phyloP scores from a whole-genome alignment of 179 eudicot species.

The Carnegiea gigantea region DNA sequence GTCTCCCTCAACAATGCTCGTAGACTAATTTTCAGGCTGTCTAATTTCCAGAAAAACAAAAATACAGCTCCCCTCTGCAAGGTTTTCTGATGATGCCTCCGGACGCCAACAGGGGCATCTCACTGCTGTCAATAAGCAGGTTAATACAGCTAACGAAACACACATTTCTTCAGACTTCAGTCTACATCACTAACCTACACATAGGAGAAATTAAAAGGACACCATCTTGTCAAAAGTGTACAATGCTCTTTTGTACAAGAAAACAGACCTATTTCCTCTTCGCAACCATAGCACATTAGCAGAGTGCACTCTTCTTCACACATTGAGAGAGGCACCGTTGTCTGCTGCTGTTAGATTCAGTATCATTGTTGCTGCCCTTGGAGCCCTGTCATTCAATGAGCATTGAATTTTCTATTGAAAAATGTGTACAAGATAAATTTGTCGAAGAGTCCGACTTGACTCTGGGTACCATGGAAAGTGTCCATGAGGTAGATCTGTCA shows the following conservation, averaged over 20 bases:
- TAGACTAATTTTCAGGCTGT: no score
- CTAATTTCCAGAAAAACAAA: no score
- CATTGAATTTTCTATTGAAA: neutral
- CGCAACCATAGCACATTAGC: neutral
- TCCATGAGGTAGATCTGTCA: neutral
- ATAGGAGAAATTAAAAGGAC: neutral
- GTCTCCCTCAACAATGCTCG: no score
- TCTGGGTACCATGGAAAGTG: no score
- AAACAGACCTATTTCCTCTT: neutral
- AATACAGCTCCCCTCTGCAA: no score
- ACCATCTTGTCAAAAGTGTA: neutral
- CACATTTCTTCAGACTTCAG: neutral
- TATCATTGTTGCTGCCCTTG: conserved; percentile 90
- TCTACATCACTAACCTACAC: neutral
- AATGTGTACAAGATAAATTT: neutral
- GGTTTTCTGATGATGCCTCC: no score
- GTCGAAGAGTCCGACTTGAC: neutral
- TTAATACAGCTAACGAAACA: neutral
- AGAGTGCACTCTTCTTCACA: conserved; percentile 34
- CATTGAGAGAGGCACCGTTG: conserved; percentile 85
- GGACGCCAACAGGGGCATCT: no score
- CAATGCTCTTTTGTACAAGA: neutral
- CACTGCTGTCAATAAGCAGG: neutral
- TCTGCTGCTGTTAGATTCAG: conserved; percentile 81
- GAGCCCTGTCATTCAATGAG: conserved; percentile 61